Conservation (phyloP, 208 protist genomes). For the Trypanosoma theileri region DNA sequence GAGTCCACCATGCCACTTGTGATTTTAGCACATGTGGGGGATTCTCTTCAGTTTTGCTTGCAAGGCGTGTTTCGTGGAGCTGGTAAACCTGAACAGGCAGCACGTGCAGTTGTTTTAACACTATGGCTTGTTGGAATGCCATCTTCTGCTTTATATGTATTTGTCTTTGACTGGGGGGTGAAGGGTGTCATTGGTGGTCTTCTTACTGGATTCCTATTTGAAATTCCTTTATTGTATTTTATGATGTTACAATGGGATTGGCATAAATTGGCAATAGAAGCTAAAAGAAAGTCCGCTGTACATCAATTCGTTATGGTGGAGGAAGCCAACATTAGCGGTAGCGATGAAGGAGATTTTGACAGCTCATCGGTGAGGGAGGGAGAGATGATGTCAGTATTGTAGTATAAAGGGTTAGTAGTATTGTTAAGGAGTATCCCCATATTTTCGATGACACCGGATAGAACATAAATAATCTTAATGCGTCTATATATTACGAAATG, state of each 20-base stretch:
- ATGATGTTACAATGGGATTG: constrained; percentile 61
- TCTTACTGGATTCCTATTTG: constrained; percentile 46
- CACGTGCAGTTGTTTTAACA: constrained; percentile 51
- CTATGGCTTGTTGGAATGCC: constrained; percentile 71
- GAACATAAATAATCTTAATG: background rate
- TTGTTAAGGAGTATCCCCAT: too few species aligned
- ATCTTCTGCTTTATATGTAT: constrained; percentile 48
- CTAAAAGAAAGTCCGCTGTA: constrained; percentile 2
- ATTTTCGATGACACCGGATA: too few species aligned
- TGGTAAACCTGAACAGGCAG: constrained; percentile 45
- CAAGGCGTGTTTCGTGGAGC: constrained; percentile 69
- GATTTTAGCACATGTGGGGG: constrained; percentile 50
- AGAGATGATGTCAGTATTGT: background rate
- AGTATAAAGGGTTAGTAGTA: too few species aligned
- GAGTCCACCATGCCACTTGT: constrained; percentile 51
- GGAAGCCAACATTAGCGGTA: background rate
- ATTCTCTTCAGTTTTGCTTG: constrained; percentile 69
- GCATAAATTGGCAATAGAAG: constrained; percentile 41
- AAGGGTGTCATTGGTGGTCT: constrained; percentile 53
- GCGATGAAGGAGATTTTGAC: background rate
- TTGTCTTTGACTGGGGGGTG: constrained; percentile 48
- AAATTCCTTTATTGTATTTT: constrained; percentile 52
- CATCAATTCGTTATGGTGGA: constrained; percentile 8
- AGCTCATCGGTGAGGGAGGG: background rate
- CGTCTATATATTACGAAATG: too few species aligned